Evolutionary conservation across 2,329 filamentous ascomycete genomes (phyloP), one percentile per base, ranked within the genome.

Genomic region (Scedosporium aurantiacum): DNA sequence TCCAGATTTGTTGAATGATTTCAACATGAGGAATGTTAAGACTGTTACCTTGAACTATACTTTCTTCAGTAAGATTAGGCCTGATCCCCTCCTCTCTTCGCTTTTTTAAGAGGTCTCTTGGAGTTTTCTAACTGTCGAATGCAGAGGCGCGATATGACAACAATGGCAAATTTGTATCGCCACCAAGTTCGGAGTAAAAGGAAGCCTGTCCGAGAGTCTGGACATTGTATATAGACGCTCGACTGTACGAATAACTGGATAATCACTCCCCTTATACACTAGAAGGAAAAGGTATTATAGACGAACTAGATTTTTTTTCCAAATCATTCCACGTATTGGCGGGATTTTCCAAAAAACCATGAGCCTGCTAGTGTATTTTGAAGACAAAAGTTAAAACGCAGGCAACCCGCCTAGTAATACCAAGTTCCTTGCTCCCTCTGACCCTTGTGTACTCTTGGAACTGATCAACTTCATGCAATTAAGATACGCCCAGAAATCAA

Each of bases 31-130:
- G 75, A 89, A 89, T 0, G 90, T 99, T 64, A 91, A 97, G 76
- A 96, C 92, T 1, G 91, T 99, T 61, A 99, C 94, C 40, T 75
- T 99, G 70, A 96, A 88, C 67, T 99, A 99, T 76, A 99, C 94
- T 0, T 99, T 99, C 73, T 99, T 99, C 74, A 99, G 91, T 96
- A 78, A 79, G 90, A 82, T 60, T 57, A 8, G n/a, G 40, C 40
- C 8, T 55, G 41, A 52, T 14, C 43, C 40, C 7, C 32, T 18
- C 16, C 6, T 25, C 23, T 1, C 37, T 37, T 54, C 60, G 27
- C 10, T 40, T 32, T 16, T 27, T 21, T 50, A 40, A 63, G 50
- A 37, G 12, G 25, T 45, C 2, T 6, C 6, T 28, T 10, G 56
- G n/a, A n/a, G n/a, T 37, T 4, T 23, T 25, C 28, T 37, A 25